Evolutionary conservation across 2,329 filamentous ascomycete species (phyloP), one percentile per base, ranked within the genome.

Genomic region (Penicillium rolfsii): DNA sequence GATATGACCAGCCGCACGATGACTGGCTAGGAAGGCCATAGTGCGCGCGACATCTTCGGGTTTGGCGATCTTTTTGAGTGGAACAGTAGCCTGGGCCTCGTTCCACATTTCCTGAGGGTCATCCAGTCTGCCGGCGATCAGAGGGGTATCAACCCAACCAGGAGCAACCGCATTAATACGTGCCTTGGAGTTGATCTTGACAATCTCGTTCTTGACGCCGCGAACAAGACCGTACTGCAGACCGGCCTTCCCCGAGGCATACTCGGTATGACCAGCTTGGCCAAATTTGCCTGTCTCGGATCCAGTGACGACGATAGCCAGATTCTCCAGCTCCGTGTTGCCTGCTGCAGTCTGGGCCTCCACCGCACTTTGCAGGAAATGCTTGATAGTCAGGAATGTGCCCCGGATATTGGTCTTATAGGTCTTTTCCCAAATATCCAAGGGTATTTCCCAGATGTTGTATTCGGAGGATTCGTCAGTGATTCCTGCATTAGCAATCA

Each of bases 341-440:
- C 76, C 74, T 2, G 70, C 65, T 2, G 60, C 63, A 24, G 78
- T 66, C 63, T 85, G 83, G 2, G 69, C 61, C 4, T 67, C 62
- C 14, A 79, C 75, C 0, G 81, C 79, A 1, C 73, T 71, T 35
- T 73, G 78, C 5, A 86, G 72, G 69, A 85, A 85, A 61, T 85
- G 81, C 65, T 85, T 86, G 69, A 85, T 81, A 0, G 82, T 83
- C 3, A 86, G 73, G 62, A 84, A 85, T 1, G 82, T 84, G 5
- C 82, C 83, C 16, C 81, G 79, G 16, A 81, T 77, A 62, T 85
- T 85, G 24, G 77, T 76, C 24, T 74, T 73, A 64, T 84, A 84
- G 1, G 79, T 80, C 57, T 80, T 77, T 54, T 85, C 82, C 83
- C 83, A 85, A 0, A 79, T 71, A n/a, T 80, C 77, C 4, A 81